Base-by-base conservation (phyloP, 2,329 filamentous ascomycete genomes). In the Fonsecaea monophora region DNA sequence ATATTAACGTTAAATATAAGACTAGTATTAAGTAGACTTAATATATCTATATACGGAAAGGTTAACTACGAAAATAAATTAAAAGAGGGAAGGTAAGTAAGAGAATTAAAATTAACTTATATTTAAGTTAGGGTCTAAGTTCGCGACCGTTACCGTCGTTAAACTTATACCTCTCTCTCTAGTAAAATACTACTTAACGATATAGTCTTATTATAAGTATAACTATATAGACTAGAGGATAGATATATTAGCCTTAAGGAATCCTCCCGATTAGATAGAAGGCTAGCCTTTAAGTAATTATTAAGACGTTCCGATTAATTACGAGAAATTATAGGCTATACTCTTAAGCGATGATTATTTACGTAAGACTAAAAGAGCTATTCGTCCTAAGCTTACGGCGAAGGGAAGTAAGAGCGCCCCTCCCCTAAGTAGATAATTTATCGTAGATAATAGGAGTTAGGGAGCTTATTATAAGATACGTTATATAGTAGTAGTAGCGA, bases 221-320 rank as follows among this genome's bases (percentile, higher is more conserved):
- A 3, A 25, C 10, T 8, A 50, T 10, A 59, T 21, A 38, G 13
- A 45, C 35, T 64, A 53, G 18, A 50, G 37, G 13, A 50, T 12
- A 45, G 21, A n/a, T n/a, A n/a, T 25, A 21, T 40, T 58, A 8
- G 45, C 38, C 45, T 7, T 21, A 57, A 21, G 25, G 25, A 66
- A 64, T 30, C 55, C 62, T 40, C 32, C 53, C 12, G 58, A 35
- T 48, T 40, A 60, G 15, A 65, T 57, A 7, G 64, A 64, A 50
- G 53, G 57, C 18, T 59, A 60, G 21, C 63, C 60, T 61, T 34
- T 65, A n/a, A 34, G 21, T 15, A 5, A 9, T 18, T 7, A 59
- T 2, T 7, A 30, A 7, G 30, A 59, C 12, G 34, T 21, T 30
- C 30, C 25, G 21, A 12, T 18, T 15, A 1, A 18, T 3, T 3